These are phyloP conservation scores for Coemansia sp. DNA, from an alignment of 192 early-diverging fungal genomes.

Conservation along the genomic window DNA sequence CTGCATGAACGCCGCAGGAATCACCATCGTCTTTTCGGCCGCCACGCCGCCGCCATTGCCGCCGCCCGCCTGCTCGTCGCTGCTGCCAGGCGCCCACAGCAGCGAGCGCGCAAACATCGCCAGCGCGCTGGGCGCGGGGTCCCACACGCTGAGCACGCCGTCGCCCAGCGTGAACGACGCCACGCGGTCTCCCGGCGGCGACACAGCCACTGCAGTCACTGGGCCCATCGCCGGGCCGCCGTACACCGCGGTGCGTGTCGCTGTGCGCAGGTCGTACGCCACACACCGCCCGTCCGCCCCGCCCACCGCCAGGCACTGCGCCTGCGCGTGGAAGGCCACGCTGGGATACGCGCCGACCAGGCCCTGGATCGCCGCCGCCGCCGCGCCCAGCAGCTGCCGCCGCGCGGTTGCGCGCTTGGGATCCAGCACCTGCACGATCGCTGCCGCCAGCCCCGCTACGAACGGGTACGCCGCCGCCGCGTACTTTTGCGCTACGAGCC, in stretches of 20 bases:
- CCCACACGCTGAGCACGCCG: slow-evolving; percentile 40
- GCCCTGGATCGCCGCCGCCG: slow-evolving; percentile 40
- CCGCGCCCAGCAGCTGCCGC: slow-evolving; percentile 36
- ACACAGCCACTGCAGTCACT: slow-evolving; percentile 42
- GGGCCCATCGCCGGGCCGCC: slow-evolving; percentile 14
- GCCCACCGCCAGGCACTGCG: slow-evolving; percentile 42
- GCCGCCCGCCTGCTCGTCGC: not conserved
- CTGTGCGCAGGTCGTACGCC: slow-evolving; percentile 43
- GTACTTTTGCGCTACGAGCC: slow-evolving; percentile 31
- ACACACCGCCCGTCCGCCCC: slow-evolving; percentile 34
- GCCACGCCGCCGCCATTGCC: slow-evolving; percentile 26
- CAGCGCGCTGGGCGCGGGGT: slow-evolving; percentile 44
- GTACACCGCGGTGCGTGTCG: slow-evolving; percentile 34
- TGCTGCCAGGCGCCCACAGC: slow-evolving; percentile 20
- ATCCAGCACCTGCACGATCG: slow-evolving; percentile 39
- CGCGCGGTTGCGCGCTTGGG: slow-evolving; percentile 36
- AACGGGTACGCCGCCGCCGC: slow-evolving; percentile 23
- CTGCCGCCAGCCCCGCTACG: slow-evolving; percentile 22
- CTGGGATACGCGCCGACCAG: slow-evolving; percentile 39
- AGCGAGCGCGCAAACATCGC: slow-evolving; percentile 46
- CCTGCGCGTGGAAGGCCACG: slow-evolving; percentile 37
- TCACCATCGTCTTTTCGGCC: slow-evolving; percentile 37
- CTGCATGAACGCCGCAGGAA: slow-evolving; percentile 27
- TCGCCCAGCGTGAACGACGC: slow-evolving; percentile 46
- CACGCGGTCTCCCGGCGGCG: slow-evolving; percentile 41